Evolutionary conservation across 2,329 filamentous ascomycete species (phyloP).

Genomic region (Neonectria sp.): DNA sequence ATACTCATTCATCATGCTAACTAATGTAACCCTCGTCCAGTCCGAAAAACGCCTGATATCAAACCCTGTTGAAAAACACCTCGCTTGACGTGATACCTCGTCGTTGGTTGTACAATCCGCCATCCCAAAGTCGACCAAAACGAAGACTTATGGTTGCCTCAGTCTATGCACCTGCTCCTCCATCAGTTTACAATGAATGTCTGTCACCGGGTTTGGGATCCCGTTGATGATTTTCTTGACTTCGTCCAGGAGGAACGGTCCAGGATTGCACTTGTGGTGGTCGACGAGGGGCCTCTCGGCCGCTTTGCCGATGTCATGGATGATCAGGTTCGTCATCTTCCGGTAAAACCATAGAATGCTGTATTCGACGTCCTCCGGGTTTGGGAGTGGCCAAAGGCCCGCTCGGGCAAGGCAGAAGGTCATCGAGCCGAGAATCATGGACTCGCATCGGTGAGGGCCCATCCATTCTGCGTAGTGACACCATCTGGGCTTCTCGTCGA

Average conservation of each 20-base stretch:
- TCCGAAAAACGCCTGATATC: neutral
- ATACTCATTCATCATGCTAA: constrained; percentile 15
- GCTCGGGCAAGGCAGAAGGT: constrained; percentile 53
- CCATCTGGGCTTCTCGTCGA: constrained; percentile 52
- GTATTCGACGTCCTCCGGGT: constrained; percentile 41
- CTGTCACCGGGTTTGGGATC: constrained; percentile 29
- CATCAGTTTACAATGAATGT: constrained; percentile 24
- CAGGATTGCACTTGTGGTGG: constrained; percentile 44
- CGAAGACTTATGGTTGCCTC: neutral
- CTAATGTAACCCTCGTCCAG: neutral
- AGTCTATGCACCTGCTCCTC: constrained; percentile 25
- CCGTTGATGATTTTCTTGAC: constrained; percentile 41
- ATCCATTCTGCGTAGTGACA: constrained; percentile 53
- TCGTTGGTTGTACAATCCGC: neutral
- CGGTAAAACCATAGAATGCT: constrained; percentile 44
- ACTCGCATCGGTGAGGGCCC: constrained; percentile 54
- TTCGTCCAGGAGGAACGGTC: constrained; percentile 32
- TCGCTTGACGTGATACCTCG: neutral
- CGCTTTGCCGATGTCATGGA: constrained; percentile 47
- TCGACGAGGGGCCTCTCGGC: constrained; percentile 23
- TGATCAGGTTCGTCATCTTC: constrained; percentile 44
- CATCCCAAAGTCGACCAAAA: no score
- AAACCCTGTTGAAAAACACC: neutral
- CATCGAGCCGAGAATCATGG: constrained; percentile 55
- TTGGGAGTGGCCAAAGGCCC: constrained; percentile 51